phyloP scores from a whole-genome alignment of 345 rosid species.

The Anacardium occidentale region DNA sequence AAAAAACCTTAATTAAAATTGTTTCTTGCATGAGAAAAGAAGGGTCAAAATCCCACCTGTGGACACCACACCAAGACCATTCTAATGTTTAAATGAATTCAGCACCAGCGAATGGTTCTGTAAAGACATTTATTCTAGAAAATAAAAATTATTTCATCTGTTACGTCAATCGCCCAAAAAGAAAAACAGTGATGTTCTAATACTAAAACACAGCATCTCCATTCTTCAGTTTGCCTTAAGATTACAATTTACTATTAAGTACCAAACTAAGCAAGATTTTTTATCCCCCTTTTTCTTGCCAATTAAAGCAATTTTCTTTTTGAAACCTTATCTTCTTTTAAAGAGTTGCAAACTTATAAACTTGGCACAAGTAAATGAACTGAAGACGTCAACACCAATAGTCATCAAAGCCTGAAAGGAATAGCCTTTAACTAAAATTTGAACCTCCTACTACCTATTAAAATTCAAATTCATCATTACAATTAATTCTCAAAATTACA shows the following conservation, averaged over 20 bases:
- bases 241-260: not conserved
- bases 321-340: not conserved
- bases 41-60: not conserved
- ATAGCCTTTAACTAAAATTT: not conserved
- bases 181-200: not conserved
- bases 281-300: not conserved
- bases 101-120: not conserved
- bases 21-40: too few relatives aligned
- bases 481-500: not conserved
- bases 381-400: not conserved
- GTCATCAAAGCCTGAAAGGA: not conserved
- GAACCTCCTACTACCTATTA: not conserved
- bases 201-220: not conserved
- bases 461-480: not conserved
- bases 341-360: not conserved
- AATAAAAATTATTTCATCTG: too few relatives aligned
- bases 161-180: too few relatives aligned
- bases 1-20: slow-evolving; percentile 6
- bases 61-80: not conserved
- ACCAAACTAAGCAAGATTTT: not conserved
- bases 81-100: not conserved
- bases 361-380: not conserved
- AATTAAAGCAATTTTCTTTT: not conserved
- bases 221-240: not conserved
- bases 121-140: not conserved